Conservation (phyloP, 257 asterid genomes). For the Scutellaria minor region DNA sequence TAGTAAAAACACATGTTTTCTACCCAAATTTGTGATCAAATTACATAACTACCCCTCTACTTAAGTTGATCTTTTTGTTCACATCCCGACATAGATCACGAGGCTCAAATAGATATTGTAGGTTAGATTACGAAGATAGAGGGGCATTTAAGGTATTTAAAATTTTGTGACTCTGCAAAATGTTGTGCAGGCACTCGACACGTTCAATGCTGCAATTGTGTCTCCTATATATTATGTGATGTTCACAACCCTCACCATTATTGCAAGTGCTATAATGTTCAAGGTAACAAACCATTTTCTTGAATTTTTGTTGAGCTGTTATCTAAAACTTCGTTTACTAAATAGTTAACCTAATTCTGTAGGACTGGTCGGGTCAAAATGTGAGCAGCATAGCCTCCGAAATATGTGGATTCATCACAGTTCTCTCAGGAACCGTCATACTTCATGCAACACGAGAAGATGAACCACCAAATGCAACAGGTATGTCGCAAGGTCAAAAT, state of each 20-base stretch:
- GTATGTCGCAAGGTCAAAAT: constrained; percentile 35
- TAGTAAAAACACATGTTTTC: too few species aligned
- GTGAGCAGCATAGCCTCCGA: constrained; percentile 75
- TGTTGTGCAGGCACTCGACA: constrained; percentile 74
- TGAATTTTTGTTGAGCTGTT: not conserved
- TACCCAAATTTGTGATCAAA: too few species aligned
- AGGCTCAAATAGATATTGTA: too few species aligned
- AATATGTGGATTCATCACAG: constrained; percentile 81
- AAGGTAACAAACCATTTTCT: constrained; percentile 54
- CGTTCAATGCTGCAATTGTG: constrained; percentile 82
- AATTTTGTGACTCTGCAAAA: not conserved
- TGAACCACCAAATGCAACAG: constrained; percentile 57
- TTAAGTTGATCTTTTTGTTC: too few species aligned
- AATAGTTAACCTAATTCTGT: constrained; percentile 14
- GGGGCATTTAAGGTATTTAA: too few species aligned
- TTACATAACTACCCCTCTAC: too few species aligned
- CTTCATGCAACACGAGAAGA: constrained; percentile 81
- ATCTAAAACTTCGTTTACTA: not conserved
- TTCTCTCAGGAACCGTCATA: constrained; percentile 76
- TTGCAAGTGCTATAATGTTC: constrained; percentile 90
- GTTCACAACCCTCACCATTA: constrained; percentile 87
- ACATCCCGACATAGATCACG: too few species aligned
- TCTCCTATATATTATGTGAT: constrained; percentile 89
- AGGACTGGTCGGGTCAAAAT: constrained; percentile 91
- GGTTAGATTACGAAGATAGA: too few species aligned